phyloP scores from a whole-genome alignment of 164 flowering plant genomes.

The Berberis vulgaris region DNA sequence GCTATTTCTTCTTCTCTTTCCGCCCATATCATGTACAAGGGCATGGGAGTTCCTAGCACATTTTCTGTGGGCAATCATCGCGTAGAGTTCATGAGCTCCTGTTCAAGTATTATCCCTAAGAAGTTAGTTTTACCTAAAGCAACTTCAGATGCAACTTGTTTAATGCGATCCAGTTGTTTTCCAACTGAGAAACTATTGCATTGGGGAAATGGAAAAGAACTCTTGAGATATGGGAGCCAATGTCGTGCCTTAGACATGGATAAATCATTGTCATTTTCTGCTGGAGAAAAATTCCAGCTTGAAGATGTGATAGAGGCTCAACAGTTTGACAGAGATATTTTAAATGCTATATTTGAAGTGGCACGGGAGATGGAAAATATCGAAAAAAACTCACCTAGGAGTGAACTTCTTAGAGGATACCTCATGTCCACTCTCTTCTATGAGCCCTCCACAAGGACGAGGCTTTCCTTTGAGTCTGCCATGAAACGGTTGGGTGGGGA shows the following conservation, averaged over 20 bases:
- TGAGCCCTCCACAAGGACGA: constrained; percentile 96
- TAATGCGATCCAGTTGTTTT: constrained; percentile 7
- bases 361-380: constrained; percentile 85
- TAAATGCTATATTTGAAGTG: constrained; percentile 75
- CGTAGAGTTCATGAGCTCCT: background rate
- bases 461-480: constrained; percentile 97
- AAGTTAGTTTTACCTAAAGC: constrained; percentile 13
- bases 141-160: constrained; percentile 7
- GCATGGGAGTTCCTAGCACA: background rate
- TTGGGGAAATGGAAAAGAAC: constrained; percentile 11
- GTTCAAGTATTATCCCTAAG: constrained; percentile 8
- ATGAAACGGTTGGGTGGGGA: constrained; percentile 98
- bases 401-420: constrained; percentile 74
- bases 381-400: constrained; percentile 61
- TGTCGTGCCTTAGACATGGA: constrained; percentile 30
- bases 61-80: background rate
- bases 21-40: background rate
- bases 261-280: constrained; percentile 17
- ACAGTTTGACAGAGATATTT: constrained; percentile 78
- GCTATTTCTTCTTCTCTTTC: background rate
- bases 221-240: constrained; percentile 8
- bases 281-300: constrained; percentile 73
- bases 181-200: constrained; percentile 10
- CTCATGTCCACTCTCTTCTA: constrained; percentile 95
- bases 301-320: constrained; percentile 90